Base-by-base conservation (phyloP, 768 basidiomycete species). In the Hydnomerulius pinastri region DNA sequence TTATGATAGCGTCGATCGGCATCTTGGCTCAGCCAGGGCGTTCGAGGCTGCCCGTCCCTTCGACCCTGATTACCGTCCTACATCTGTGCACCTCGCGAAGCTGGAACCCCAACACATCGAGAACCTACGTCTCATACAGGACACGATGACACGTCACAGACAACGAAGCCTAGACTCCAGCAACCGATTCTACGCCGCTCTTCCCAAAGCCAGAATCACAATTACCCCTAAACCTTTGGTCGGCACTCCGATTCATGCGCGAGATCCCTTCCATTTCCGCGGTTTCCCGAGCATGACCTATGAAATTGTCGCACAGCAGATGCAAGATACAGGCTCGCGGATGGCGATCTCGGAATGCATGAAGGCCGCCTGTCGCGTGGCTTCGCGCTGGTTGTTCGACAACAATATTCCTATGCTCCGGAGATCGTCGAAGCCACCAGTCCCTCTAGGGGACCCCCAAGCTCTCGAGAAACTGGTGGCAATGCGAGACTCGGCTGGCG, bases 341-440 rank as follows among this genome's bases (percentile, higher is more conserved):
- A 58, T 65, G 40, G 60, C 92, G 45, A 83, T 99, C 10, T 74
- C 85, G 0, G 93, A 97, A 67, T 74, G 78, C 59, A 94, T 94
- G 86, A 88, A 92, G 61, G 61, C 86, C 15, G 92, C 91, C 0
- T 85, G 83, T 41, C 82, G 86, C 2, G 74, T 85, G 1, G 86
- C 88, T 1, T 95, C 93, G 23, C 74, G 71, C 33, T 93, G 90
- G 71, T 81, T 80, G 48, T 53, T 63, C 17, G 85, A 88, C 9
- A 76, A 73, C 13, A 71, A 72, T 4, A 52, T 96, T 27, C 85
- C 87, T 3, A 74, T 83, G 36, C 62, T 91, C 6, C 87, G 87
- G 42, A 81, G 93, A 17, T 59, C 68, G 3, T 61, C 74, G 20
- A 63, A 68, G 38, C 60, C 73, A 30, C 60, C 70, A 0, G 35